These are phyloP conservation scores for Medakamo hakoo DNA, from an alignment of 139 green algal genomes.

Conservation along the genomic window DNA sequence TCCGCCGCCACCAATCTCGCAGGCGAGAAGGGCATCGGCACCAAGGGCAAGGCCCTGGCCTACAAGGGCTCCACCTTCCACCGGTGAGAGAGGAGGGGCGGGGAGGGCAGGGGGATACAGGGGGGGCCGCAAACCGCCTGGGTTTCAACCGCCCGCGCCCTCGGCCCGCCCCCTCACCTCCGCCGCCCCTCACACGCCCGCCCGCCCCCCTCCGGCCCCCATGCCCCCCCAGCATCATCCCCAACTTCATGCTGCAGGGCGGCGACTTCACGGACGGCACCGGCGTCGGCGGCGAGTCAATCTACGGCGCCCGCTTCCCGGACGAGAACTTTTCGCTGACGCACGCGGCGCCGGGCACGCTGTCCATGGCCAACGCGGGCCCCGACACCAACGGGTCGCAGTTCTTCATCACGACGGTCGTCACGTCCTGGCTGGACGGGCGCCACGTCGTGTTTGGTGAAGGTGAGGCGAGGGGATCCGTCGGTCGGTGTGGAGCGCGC, in stretches of 20 bases:
- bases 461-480: slow-evolving; percentile 18
- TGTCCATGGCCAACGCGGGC: slow-evolving; percentile 61
- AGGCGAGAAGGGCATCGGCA: slow-evolving; percentile 57
- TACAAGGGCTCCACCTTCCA: slow-evolving; percentile 74
- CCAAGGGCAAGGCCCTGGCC: slow-evolving; percentile 60
- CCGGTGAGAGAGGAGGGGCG: slow-evolving; percentile 13
- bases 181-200: slow-evolving; percentile 1
- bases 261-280: slow-evolving; percentile 69
- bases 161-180: slow-evolving; percentile 6
- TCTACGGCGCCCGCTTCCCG: slow-evolving; percentile 46
- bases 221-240: slow-evolving; percentile 39
- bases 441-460: slow-evolving; percentile 90
- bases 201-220: too few species aligned
- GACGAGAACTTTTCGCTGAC: slow-evolving; percentile 82
- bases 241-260: slow-evolving; percentile 80
- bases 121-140: too few species aligned
- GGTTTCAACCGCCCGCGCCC: too few species aligned
- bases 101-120: too few species aligned
- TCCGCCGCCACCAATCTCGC: slow-evolving; percentile 1
- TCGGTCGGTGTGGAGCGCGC: not conserved
- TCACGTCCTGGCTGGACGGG: slow-evolving; percentile 36
- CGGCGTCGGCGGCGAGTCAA: slow-evolving; percentile 73
- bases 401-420: slow-evolving; percentile 51
- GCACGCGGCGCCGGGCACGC: slow-evolving; percentile 49
- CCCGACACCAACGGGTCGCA: slow-evolving; percentile 57